phyloP scores from a whole-genome alignment of 306 rosid species.

The Rosa lucieae region DNA sequence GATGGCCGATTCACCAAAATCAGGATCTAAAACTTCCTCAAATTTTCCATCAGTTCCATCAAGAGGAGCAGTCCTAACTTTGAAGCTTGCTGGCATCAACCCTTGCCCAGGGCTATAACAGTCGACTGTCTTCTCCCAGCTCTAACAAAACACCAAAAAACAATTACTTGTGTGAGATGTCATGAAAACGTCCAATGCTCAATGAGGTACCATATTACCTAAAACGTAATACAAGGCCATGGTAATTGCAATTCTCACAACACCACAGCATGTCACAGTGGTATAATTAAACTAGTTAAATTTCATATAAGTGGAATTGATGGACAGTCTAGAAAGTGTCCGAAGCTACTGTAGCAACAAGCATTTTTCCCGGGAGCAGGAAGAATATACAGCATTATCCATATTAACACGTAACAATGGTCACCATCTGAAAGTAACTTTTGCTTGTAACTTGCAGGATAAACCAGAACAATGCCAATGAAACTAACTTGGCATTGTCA shows the following conservation, averaged over 20 bases:
- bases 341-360: background rate
- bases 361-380: background rate
- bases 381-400: background rate
- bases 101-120: conserved; percentile 95
- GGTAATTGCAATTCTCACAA: background rate
- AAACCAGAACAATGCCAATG: background rate
- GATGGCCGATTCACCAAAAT: conserved; percentile 95
- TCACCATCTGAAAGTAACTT: background rate
- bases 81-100: conserved; percentile 93
- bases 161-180: conserved; percentile 12
- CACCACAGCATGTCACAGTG: background rate
- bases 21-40: conserved; percentile 90
- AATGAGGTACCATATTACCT: background rate
- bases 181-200: conserved; percentile 10
- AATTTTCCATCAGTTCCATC: conserved; percentile 68
- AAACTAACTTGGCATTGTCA: background rate
- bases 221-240: background rate
- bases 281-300: background rate
- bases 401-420: background rate
- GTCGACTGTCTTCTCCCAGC: conserved; percentile 93
- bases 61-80: conserved; percentile 65
- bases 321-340: background rate
- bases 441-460: background rate
- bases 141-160: conserved; percentile 40
- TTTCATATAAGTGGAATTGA: background rate